phyloP scores from a whole-genome alignment of 2,329 filamentous ascomycete genomes.

The Claviceps monticola region DNA sequence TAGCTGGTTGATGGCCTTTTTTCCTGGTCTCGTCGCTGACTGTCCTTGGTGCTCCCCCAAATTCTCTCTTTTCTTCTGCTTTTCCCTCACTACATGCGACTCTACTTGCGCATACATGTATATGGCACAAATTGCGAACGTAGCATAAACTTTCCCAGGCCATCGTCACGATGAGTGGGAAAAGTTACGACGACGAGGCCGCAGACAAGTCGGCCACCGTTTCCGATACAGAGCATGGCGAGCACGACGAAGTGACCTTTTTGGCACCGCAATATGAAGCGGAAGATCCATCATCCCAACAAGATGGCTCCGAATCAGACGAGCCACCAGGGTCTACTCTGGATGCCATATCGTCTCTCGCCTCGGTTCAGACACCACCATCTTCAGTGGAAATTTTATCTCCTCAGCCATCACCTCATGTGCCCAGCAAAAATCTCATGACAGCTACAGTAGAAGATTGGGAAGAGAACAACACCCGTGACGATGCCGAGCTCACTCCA shows the following conservation, averaged over 20 bases:
- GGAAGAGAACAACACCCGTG: conserved; percentile 3
- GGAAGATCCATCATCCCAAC: neutral
- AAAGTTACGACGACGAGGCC: neutral
- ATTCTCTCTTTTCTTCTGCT: neutral
- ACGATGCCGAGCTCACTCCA: conserved; percentile 1
- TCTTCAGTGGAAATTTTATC: neutral
- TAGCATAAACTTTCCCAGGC: neutral
- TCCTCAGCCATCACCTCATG: conserved; percentile 1
- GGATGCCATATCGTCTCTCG: neutral
- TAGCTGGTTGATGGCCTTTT: neutral
- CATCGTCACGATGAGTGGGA: neutral
- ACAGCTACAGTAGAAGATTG: conserved; percentile 7
- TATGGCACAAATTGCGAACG: neutral
- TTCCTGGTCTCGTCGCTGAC: neutral
- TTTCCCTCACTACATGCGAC: neutral
- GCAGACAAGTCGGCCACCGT: neutral
- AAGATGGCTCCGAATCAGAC: neutral
- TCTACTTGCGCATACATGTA: neutral
- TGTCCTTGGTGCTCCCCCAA: neutral
- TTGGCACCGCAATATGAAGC: neutral
- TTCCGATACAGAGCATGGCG: neutral
- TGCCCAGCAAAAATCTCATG: neutral
- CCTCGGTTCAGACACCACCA: neutral
- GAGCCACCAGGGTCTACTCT: neutral
- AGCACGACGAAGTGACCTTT: conserved; percentile 1